Evolutionary conservation across 73 alveolate genomes (phyloP).

Genomic region (Paramecium tetraurelia): DNA sequence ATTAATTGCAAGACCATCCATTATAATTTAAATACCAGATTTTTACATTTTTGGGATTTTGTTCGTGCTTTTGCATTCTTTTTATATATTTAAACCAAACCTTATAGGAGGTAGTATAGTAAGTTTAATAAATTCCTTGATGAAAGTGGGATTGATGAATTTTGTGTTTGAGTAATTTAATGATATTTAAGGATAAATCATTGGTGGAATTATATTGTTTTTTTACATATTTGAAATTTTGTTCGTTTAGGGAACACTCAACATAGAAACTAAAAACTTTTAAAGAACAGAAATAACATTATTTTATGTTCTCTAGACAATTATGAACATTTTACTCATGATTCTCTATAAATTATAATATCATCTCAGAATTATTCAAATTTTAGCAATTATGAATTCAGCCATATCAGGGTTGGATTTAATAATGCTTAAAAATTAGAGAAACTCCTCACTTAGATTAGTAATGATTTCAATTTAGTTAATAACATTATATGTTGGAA

Average conservation of each 20-base stretch:
- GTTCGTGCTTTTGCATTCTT: not conserved
- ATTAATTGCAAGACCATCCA: not conserved
- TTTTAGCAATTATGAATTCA: not conserved
- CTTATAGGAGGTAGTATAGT: not conserved
- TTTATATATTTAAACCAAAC: not conserved
- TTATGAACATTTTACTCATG: not conserved
- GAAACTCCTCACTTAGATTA: not conserved
- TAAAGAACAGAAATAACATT: not conserved
- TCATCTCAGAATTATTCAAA: not conserved
- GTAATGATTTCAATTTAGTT: not conserved
- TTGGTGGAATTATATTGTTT: not conserved
- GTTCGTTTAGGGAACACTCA: not conserved
- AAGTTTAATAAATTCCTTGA: not conserved
- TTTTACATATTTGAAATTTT: not conserved
- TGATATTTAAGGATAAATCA: not conserved
- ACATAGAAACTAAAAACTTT: not conserved
- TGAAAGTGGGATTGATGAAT: not conserved
- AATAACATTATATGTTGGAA: not conserved
- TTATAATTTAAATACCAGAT: not conserved
- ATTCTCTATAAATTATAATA: not conserved
- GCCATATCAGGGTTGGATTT: not conserved
- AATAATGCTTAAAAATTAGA: not conserved
- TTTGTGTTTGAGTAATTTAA: not conserved
- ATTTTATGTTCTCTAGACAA: not conserved
- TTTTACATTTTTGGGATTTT: not conserved